Conservation (phyloP, 2,329 filamentous ascomycete genomes). For the Trichoderma simmonsii region DNA sequence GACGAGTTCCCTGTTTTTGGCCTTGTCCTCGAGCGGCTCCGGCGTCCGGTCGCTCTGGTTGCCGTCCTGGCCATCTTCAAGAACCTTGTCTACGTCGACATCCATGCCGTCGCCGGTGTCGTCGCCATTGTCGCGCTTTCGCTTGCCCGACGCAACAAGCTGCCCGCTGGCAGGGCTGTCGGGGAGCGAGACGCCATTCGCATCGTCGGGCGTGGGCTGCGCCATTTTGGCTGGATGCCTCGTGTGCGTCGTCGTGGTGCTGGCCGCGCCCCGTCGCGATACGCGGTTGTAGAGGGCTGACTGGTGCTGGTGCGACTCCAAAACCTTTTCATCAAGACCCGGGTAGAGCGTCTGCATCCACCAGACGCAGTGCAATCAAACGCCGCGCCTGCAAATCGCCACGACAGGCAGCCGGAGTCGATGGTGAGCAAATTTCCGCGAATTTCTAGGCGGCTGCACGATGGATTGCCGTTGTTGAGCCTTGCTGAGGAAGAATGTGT, state of each 20-base stretch:
- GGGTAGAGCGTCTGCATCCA: conserved; percentile 33
- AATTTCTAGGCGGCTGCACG: conserved; percentile 26
- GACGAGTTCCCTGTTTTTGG: conserved; percentile 35
- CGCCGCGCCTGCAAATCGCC: conserved; percentile 25
- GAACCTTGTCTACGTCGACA: conserved; percentile 21
- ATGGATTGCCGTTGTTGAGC: conserved; percentile 31
- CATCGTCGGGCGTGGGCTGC: conserved; percentile 38
- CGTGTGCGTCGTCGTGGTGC: conserved; percentile 24
- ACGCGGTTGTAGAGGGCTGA: conserved; percentile 37
- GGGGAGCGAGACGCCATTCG: conserved; percentile 43
- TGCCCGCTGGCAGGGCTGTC: conserved; percentile 29
- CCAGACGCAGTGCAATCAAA: conserved; percentile 31
- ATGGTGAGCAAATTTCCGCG: conserved; percentile 22
- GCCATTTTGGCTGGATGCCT: conserved; percentile 37
- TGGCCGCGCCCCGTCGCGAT: conserved; percentile 41
- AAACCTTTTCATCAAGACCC: conserved; percentile 37
- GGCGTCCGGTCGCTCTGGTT: background rate
- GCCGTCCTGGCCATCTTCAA: background rate
- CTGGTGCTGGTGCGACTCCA: conserved; percentile 44
- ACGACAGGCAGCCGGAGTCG: conserved; percentile 14
- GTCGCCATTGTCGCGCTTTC: conserved; percentile 55
- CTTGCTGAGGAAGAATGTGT: conserved; percentile 39
- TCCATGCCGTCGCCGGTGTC: conserved; percentile 29
- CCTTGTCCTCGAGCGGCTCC: background rate
- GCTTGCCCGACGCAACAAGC: conserved; percentile 45